Conservation (phyloP, 495 filamentous ascomycete genomes). For the Penicillium waksmanii region DNA sequence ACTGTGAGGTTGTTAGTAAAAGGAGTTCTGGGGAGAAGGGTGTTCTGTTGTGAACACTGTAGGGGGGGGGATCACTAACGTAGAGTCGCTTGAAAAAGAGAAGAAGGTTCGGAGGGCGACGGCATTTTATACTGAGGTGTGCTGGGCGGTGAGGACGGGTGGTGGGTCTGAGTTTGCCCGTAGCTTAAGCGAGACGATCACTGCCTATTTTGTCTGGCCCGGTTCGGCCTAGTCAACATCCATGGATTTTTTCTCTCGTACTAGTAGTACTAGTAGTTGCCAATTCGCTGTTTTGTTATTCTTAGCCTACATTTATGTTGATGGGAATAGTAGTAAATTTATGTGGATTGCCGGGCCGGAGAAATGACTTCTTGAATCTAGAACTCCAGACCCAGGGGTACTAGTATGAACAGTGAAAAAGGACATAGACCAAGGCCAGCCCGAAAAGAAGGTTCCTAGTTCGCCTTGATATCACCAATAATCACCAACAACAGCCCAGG, state of each 20-base stretch:
- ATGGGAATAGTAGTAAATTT: too few relatives aligned
- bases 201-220: too few relatives aligned
- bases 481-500: conserved; percentile 13
- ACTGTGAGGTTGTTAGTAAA: conserved; percentile 39
- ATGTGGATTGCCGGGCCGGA: not conserved
- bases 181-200: too few relatives aligned
- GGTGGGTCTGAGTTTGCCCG: too few relatives aligned
- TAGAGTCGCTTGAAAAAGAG: conserved; percentile 65
- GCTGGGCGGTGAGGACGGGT: not conserved
- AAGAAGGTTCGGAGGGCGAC: conserved; percentile 22
- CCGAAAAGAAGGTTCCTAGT: conserved; percentile 16
- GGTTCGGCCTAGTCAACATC: too few relatives aligned
- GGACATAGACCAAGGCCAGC: conserved; percentile 5
- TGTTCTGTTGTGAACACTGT: not conserved
- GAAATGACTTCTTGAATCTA: not conserved
- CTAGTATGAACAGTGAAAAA: conserved; percentile 3
- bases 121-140: conserved; percentile 27
- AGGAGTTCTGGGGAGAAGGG: conserved; percentile 32
- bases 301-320: too few relatives aligned
- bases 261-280: too few relatives aligned
- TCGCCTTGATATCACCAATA: conserved; percentile 13
- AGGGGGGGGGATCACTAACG: conserved; percentile 54
- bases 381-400: not conserved
- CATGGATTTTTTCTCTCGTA: too few relatives aligned
- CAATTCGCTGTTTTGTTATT: too few relatives aligned